A percentile compares a stretch with the other conserved stretches of the same genome.
Conservation (phyloP, 352 stramenopile genomes). For the Phytophthora megakarya region DNA sequence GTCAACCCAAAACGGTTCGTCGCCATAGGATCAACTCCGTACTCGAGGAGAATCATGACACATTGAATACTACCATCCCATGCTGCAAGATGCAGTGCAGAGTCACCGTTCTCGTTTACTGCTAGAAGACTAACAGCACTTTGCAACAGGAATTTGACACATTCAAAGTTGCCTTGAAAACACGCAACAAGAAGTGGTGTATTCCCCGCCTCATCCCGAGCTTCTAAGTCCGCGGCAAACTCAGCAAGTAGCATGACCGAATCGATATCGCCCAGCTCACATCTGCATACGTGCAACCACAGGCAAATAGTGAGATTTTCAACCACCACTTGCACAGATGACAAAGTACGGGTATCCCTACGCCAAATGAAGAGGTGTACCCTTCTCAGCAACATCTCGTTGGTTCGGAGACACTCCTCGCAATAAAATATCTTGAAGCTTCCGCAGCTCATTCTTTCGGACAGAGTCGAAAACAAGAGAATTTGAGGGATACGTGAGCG, state of each 20-base stretch:
- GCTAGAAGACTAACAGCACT: conserved; percentile 60
- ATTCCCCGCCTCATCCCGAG: conserved; percentile 65
- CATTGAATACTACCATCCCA: conserved; percentile 69
- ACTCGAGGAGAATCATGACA: conserved; percentile 70
- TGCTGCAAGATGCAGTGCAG: conserved; percentile 68
- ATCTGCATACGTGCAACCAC: conserved; percentile 37
- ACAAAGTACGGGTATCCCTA: conserved; percentile 30
- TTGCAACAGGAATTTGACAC: conserved; percentile 72
- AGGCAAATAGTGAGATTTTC: conserved; percentile 20
- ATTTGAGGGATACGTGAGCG: neutral
- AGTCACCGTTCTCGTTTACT: conserved; percentile 52
- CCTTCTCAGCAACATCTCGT: conserved; percentile 62
- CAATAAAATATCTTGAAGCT: conserved; percentile 55
- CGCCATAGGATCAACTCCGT: conserved; percentile 52
- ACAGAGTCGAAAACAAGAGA: conserved; percentile 57
- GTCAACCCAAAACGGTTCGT: conserved; percentile 59
- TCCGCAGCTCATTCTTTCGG: conserved; percentile 46
- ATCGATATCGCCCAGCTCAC: conserved; percentile 68
- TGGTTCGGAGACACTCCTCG: conserved; percentile 58
- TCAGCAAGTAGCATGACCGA: conserved; percentile 71
- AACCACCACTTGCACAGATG: conserved; percentile 7
- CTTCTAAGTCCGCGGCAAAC: conserved; percentile 66
- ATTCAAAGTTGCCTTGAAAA: conserved; percentile 71
- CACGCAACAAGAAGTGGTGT: conserved; percentile 70
- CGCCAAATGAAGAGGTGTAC: conserved; percentile 74